These are phyloP conservation scores for Pyrus betulifolia DNA, from an alignment of 306 rosid genomes.

Conservation along the genomic window DNA sequence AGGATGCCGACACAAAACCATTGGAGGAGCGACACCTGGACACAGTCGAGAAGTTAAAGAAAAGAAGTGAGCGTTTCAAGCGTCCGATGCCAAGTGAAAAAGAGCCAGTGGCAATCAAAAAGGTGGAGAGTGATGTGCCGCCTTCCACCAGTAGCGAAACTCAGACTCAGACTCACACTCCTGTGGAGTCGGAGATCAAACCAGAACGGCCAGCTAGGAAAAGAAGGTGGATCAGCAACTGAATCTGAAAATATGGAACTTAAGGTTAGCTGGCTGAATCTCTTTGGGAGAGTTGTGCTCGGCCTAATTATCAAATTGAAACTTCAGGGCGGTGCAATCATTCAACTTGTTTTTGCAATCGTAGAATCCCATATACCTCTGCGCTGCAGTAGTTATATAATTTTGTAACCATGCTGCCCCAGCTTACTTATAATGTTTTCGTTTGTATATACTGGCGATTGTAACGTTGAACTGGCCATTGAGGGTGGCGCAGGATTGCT, in stretches of 20 bases:
- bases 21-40: constrained; percentile 69
- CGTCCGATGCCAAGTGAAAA: constrained; percentile 95
- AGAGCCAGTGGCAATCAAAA: constrained; percentile 52
- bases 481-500: constrained; percentile 42
- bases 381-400: constrained; percentile 23
- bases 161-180: neutral
- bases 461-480: constrained; percentile 58
- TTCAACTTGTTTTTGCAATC: constrained; percentile 7
- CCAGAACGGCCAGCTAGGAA: constrained; percentile 94
- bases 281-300: constrained; percentile 19
- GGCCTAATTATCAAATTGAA: constrained; percentile 16
- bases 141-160: constrained; percentile 54
- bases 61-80: constrained; percentile 97
- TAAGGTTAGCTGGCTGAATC: constrained; percentile 4
- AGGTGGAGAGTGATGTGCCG: constrained; percentile 68
- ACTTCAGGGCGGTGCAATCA: constrained; percentile 24
- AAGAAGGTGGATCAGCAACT: constrained; percentile 87
- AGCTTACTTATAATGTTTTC: constrained; percentile 17
- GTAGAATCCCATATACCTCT: constrained; percentile 35
- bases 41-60: constrained; percentile 96
- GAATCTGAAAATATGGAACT: constrained; percentile 14
- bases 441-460: constrained; percentile 61
- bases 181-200: constrained; percentile 61
- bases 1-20: constrained; percentile 28
- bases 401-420: constrained; percentile 47